A percentile compares a stretch with the other conserved stretches of the same genome.
phyloP scores from a whole-genome alignment of 805 yeast genomes.

The Scheffersomyces lignosus region DNA sequence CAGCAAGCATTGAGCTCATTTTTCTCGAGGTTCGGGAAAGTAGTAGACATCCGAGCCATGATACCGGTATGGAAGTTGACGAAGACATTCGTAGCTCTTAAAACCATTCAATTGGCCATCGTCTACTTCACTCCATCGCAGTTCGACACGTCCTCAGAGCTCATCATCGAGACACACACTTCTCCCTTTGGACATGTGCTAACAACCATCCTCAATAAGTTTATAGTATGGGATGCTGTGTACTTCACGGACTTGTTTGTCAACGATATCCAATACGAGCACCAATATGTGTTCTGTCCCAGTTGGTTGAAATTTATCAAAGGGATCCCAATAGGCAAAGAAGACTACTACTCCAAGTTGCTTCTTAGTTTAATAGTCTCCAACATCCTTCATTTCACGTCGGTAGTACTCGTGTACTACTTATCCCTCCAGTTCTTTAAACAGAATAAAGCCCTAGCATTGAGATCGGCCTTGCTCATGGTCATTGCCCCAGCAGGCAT shows the following conservation, averaged over 20 bases:
- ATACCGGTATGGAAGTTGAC: conserved; percentile 10
- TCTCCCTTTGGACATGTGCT: conserved; percentile 4
- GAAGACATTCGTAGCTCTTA: conserved; percentile 27
- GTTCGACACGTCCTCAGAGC: conserved; percentile 50
- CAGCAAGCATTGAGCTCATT: no score
- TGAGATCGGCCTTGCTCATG: conserved; percentile 45
- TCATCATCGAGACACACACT: conserved; percentile 28
- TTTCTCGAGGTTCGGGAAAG: no score
- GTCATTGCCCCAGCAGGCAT: conserved; percentile 78
- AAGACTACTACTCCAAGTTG: conserved; percentile 46
- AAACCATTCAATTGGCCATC: conserved; percentile 38
- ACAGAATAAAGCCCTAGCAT: conserved; percentile 11
- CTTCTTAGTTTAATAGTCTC: conserved; percentile 49
- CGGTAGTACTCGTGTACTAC: conserved; percentile 49
- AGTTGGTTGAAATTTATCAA: conserved; percentile 63
- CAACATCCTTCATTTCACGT: conserved; percentile 51
- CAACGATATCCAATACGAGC: conserved; percentile 64
- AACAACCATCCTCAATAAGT: conserved; percentile 42
- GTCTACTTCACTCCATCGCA: conserved; percentile 42
- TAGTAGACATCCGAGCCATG: no score
- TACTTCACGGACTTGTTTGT: conserved; percentile 63
- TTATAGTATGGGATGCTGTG: conserved; percentile 84
- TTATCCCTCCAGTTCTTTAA: conserved; percentile 39
- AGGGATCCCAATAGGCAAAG: conserved; percentile 14
- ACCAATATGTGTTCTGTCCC: conserved; percentile 86